Conservation (phyloP, 139 green algal genomes). For the Closterium sp. region DNA sequence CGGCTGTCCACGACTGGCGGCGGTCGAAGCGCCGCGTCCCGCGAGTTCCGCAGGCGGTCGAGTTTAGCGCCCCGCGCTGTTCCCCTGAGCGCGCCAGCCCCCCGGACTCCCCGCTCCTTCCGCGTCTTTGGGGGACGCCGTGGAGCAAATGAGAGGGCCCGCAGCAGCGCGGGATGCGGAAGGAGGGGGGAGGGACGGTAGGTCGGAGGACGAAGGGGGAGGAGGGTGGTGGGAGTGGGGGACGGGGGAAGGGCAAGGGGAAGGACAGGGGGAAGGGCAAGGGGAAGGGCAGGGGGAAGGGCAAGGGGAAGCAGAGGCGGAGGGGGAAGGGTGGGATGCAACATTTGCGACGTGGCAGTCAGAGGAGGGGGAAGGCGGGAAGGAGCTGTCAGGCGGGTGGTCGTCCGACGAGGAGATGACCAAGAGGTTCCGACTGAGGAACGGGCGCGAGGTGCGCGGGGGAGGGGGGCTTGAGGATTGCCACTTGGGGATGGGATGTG, state of each 20-base stretch:
- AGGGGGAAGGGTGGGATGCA: neutral
- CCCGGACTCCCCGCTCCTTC: neutral
- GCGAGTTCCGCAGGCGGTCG: neutral
- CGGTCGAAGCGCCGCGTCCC: neutral
- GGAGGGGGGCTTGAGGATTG: neutral
- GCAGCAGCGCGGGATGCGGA: neutral
- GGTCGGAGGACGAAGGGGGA: neutral
- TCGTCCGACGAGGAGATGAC: slow-evolving; percentile 23
- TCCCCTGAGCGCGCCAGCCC: neutral
- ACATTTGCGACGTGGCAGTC: neutral
- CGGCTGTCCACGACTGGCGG: neutral
- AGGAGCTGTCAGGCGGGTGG: neutral
- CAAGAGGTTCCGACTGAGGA: slow-evolving; percentile 23
- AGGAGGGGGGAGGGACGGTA: neutral
- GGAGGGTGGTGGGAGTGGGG: neutral
- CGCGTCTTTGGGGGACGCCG: neutral
- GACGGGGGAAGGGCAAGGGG: neutral
- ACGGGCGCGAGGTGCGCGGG: slow-evolving; percentile 12
- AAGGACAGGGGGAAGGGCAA: neutral
- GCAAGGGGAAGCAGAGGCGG: neutral
- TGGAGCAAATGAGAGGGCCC: neutral
- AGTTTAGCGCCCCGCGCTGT: neutral
- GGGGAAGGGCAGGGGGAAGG: neutral
- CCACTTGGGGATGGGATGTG: too few relatives aligned
- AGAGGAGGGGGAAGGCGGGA: neutral